Evolutionary conservation across 306 rosid genomes (phyloP), one percentile per base, ranked within the genome.

Genomic region (Vachellia pachyceras): DNA sequence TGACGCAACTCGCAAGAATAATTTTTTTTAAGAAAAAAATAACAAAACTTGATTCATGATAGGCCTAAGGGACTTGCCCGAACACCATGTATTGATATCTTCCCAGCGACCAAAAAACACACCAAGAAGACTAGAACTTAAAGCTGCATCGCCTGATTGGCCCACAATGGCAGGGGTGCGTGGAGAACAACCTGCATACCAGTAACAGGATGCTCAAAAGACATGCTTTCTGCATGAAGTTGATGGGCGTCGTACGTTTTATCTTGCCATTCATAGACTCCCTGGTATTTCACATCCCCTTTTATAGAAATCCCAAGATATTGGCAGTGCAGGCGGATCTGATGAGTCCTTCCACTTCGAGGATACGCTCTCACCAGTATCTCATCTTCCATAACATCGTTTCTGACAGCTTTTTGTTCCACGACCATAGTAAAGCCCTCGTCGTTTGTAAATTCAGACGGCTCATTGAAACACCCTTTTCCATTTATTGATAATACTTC

Each of bases 261-360:
- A 23, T 88, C 95, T 69, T 85, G 85, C 96, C 95, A 95, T 64
- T 93, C 91, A n/a, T 67, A 75, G 37, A 82, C 89, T 52, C 98
- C 99, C 79, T 93, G 96, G 72, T 95, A 95, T 86, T 95, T 95
- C 76, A 95, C 98, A 85, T 95, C 99, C 40, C 99, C 98, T 70
- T 83, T 72, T 5, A 95, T 89, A 3, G 98, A 89, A 86, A 91
- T 91, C 85, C 98, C 96, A 64, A 95, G 92, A 84, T 91, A 93
- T 64, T 95, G 98, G 75, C 97, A 93, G 33, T 93, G 99, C 90
- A 91, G 73, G 22, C 93, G 96, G 87, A 95, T 95, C 76, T 95
- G 99, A 85, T 95, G n/a, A n/a, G n/a, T n/a, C n/a, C n/a, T n/a
- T n/a, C 99, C 99, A 80, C 95, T 93, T 50, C 74, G 81, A 44